Base-by-base conservation (phyloP, 495 filamentous ascomycete species). In the Platismatia glauca region DNA sequence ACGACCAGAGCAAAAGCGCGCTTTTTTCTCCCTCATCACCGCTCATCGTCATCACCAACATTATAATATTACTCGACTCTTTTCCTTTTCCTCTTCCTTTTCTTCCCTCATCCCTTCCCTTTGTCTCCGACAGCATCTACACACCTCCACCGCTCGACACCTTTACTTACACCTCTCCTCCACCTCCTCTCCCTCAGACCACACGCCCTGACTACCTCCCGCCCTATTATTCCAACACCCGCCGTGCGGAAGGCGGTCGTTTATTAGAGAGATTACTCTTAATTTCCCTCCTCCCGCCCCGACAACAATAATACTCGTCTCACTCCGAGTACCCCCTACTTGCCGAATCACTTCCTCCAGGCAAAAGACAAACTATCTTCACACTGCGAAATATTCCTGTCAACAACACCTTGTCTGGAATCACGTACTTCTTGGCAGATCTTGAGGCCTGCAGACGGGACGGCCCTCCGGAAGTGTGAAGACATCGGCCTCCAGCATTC, bases 231-330 rank as follows among this genome's bases (percentile, higher is more conserved):
- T 33, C 50, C 50, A 53, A 53, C 50, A 53, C 15, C 29, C 50
- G 29, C 16, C 57, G 18, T 29, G 57, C 57, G 35, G 31, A 58
- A 58, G 35, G 57, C 43, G 20, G 35, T 43, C 35, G n/a, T n/a
- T n/a, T n/a, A 22, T 11, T 13, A 20, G 8, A 39, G 57, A 31
- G 24, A 41, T 58, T 44, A 44, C 7, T 59, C 31, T 35, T 31
- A 58, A 58, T 34, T 56, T 33, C 33, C 52, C 60, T 22, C 33
- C 50, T 16, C n/a, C n/a, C n/a, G n/a, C n/a, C n/a, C n/a, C n/a
- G n/a, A n/a, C n/a, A n/a, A n/a, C n/a, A n/a, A 37, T 16, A 15
- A 38, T 13, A 50, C 29, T 33, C n/a, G 7, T 37, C 33, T 33
- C 35, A 50, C 37, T 62, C 34, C 50, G 50, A 35, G n/a, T 55